Percentiles rank a stretch among this genome's conserved stretches.
Evolutionary conservation across 176 grass and related monocot genomes (phyloP).

Genomic region (Aegilops tauschii): DNA sequence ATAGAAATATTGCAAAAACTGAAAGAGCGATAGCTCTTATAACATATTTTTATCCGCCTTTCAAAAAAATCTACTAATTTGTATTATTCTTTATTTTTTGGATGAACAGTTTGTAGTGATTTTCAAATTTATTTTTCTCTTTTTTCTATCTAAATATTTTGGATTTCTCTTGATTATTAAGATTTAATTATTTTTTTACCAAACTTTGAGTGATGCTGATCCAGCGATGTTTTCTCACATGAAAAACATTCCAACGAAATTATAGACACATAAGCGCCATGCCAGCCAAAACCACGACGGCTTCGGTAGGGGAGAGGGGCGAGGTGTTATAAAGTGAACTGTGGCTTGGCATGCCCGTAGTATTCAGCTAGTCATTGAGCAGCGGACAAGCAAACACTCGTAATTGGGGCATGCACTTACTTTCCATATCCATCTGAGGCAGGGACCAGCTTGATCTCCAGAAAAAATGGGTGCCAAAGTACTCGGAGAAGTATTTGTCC

Average conservation of each 20-base stretch:
- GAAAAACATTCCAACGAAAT: background rate
- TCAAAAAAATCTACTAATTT: background rate
- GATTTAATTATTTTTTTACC: too few species aligned
- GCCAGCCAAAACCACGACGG: background rate
- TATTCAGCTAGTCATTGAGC: background rate
- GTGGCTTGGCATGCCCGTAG: background rate
- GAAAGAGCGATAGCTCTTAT: too few species aligned
- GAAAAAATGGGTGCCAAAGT: background rate
- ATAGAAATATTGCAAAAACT: background rate
- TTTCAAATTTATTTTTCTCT: too few species aligned
- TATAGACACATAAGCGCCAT: background rate
- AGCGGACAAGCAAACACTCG: background rate
- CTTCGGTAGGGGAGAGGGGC: background rate
- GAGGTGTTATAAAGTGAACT: background rate
- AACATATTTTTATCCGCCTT: background rate
- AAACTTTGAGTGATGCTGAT: too few species aligned
- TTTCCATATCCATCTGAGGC: background rate
- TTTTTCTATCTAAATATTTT: too few species aligned
- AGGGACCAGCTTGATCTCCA: background rate
- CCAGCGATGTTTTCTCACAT: too few species aligned
- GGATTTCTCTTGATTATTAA: too few species aligned
- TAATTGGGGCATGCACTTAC: background rate
- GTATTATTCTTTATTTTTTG: background rate
- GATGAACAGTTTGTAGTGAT: background rate
- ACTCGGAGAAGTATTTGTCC: background rate